phyloP scores from a whole-genome alignment of 768 basidiomycete genomes.

The Cystobasidiopsis lactophilus region DNA sequence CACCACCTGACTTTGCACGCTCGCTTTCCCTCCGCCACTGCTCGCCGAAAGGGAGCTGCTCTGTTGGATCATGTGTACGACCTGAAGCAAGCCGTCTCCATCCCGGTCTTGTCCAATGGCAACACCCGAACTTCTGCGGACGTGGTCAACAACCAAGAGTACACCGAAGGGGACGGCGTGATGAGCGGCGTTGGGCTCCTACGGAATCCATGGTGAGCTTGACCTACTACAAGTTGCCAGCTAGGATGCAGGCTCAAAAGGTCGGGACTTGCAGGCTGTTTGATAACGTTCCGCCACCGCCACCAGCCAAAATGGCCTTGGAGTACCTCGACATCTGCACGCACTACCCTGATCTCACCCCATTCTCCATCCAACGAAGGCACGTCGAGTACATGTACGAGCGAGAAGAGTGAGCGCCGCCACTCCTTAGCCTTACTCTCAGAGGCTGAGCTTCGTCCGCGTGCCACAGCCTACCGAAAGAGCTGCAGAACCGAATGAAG shows the following conservation, averaged over 20 bases:
- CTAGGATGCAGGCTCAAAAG: no score
- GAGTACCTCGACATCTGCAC: slow-evolving; percentile 47
- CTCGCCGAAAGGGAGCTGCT: slow-evolving; percentile 51
- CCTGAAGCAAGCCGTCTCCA: slow-evolving; percentile 27
- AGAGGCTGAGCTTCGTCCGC: not conserved
- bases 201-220: slow-evolving; percentile 44
- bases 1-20: slow-evolving; percentile 55
- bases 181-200: slow-evolving; percentile 66
- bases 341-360: slow-evolving; percentile 32
- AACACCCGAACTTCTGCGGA: slow-evolving; percentile 46
- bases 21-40: slow-evolving; percentile 31
- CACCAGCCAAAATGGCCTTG: slow-evolving; percentile 41
- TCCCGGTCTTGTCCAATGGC: slow-evolving; percentile 48
- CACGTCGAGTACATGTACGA: slow-evolving; percentile 49
- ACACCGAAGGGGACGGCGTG: slow-evolving; percentile 45
- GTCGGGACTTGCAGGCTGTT: slow-evolving; percentile 46
- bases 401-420: slow-evolving; percentile 14
- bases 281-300: slow-evolving; percentile 34
- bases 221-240: slow-evolving; percentile 1
- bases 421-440: no score
- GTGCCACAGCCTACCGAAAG: not conserved
- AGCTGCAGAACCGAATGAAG: not conserved
- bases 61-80: slow-evolving; percentile 38
- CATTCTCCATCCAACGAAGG: slow-evolving; percentile 34
- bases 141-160: slow-evolving; percentile 33